Conservation (phyloP, 768 basidiomycete species). For the Suillus sp. region DNA sequence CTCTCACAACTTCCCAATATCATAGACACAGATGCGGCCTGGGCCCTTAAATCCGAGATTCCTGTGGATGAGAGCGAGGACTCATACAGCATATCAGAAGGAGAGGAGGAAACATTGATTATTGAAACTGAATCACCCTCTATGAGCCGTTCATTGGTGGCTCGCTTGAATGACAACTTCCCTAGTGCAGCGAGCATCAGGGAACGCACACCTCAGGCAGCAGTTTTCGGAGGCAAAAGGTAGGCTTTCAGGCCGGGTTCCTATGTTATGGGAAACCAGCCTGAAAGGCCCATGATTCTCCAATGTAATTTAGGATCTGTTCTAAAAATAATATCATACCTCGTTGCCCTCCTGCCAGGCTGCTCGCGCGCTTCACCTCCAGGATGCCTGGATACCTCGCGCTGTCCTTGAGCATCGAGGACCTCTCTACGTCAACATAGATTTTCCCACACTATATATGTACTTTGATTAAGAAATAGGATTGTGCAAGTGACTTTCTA, state of each 20-base stretch:
- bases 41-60: slow-evolving; percentile 70
- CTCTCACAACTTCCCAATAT: slow-evolving; percentile 65
- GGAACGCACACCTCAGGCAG: slow-evolving; percentile 48
- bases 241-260: neutral
- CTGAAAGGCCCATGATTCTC: neutral
- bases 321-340: neutral
- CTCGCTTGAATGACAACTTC: slow-evolving; percentile 22
- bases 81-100: slow-evolving; percentile 53
- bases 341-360: too few species aligned
- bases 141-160: slow-evolving; percentile 24
- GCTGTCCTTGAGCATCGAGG: too few species aligned
- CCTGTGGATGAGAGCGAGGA: slow-evolving; percentile 64
- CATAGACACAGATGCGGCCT: slow-evolving; percentile 67
- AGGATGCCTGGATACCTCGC: too few species aligned
- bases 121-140: slow-evolving; percentile 36
- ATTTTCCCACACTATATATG: too few species aligned
- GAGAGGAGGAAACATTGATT: slow-evolving; percentile 45
- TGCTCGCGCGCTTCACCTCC: too few species aligned
- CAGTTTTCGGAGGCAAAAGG: neutral
- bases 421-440: too few species aligned
- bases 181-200: slow-evolving; percentile 37
- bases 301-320: neutral
- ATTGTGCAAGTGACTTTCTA: too few species aligned
- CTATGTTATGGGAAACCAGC: neutral
- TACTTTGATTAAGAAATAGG: too few species aligned